These are phyloP conservation scores for Pyrrhoderma noxium DNA, from an alignment of 1,284 basidiomycete genomes.

Conservation along the genomic window DNA sequence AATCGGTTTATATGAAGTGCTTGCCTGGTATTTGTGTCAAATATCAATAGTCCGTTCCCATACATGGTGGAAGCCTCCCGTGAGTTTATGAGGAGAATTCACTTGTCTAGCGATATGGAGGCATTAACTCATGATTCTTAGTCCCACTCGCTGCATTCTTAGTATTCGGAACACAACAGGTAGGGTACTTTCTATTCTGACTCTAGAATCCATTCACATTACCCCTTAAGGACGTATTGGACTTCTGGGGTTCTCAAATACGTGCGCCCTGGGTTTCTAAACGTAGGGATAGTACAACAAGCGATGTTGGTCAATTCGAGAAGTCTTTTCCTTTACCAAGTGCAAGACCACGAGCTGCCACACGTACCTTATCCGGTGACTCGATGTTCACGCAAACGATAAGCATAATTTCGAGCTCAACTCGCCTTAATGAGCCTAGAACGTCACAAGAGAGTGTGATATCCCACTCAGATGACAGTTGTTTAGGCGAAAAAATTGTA, in stretches of 20 bases:
- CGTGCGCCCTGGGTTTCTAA: neutral
- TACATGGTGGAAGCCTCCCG: constrained; percentile 46
- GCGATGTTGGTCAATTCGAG: too few relatives aligned
- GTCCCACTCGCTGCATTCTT: constrained; percentile 40
- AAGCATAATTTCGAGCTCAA: too few relatives aligned
- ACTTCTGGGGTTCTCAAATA: constrained; percentile 27
- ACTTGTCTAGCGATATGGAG: neutral
- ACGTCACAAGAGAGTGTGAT: too few relatives aligned
- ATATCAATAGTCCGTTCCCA: constrained; percentile 29
- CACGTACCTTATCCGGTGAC: too few relatives aligned
- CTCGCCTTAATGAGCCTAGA: too few relatives aligned
- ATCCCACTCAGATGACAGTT: too few relatives aligned
- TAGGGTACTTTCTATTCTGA: constrained; percentile 18
- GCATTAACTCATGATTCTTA: constrained; percentile 17
- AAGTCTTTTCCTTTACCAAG: too few relatives aligned
- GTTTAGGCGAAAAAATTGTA: too few relatives aligned
- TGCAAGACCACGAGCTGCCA: too few relatives aligned
- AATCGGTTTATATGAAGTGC: constrained; percentile 29
- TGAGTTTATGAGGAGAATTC: constrained; percentile 27
- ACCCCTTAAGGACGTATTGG: constrained; percentile 29
- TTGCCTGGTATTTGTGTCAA: constrained; percentile 36
- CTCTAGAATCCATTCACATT: neutral
- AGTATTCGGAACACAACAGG: constrained; percentile 43
- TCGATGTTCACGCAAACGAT: too few relatives aligned
- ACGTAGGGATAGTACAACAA: too few relatives aligned